Evolutionary conservation across 192 early-diverging fungal species (phyloP), one percentile per base, ranked within the genome.

Genomic region (Entomortierella chlamydospora): DNA sequence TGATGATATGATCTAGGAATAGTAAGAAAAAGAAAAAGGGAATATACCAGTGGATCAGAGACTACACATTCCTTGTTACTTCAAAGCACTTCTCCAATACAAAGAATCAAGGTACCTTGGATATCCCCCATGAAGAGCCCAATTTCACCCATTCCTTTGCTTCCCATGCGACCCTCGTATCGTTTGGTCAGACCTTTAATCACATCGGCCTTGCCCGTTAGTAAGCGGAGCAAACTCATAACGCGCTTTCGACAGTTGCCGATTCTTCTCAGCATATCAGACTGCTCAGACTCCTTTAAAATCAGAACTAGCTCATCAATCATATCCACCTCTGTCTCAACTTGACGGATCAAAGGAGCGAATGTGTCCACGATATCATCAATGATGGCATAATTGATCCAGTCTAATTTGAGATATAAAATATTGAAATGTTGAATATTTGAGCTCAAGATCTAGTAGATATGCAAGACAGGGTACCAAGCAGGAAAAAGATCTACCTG

Each of bases 271-370:
- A 90, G 47, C 87, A 88, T 87, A 54, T 87, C 85, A 11, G 77
- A 37, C 18, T 83, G 85, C 51, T 95, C 94, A 0, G 90, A 87
- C 71, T 93, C 87, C 25, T 89, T 91, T 31, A 93, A 70, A 22
- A 94, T 90, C 41, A 95, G 57, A 7, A 94, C 93, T 10, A 95
- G 74, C 54, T 95, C 93, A 67, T 95, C 94, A 57, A 95, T 93
- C 25, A 90, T 85, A 61, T 93, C 90, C 1, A 92, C 91, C 69
- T 96, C 94, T 15, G 90, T 64, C 68, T 96, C 93, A n/a, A 95
- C 86, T 57, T 88, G 83, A n/a, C 81, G 71, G 61, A 96, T 85
- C 30, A 92, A 57, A 17, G 94, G 93, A 51, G 91, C 90, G 77
- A 95, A 94, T 0, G 85, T 81, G 65, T 96, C 94, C 2, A 91